phyloP scores from a whole-genome alignment of 2,329 filamentous ascomycete genomes.

The Dichotomopilus funicola region DNA sequence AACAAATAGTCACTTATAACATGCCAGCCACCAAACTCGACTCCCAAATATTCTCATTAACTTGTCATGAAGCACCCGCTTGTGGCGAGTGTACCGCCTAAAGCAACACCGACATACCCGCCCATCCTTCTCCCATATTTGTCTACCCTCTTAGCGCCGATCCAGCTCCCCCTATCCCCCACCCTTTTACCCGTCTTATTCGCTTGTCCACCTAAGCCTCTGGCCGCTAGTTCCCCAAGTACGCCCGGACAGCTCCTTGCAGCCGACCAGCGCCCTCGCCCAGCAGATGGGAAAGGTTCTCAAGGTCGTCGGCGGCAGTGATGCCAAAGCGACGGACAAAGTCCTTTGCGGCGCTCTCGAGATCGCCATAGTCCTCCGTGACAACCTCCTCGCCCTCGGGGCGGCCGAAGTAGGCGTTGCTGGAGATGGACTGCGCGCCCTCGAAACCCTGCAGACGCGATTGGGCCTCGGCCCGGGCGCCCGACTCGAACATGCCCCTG shows the following conservation, averaged over 20 bases:
- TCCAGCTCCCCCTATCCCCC: background rate
- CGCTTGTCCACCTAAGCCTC: background rate
- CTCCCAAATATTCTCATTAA: background rate
- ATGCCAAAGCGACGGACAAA: conserved; percentile 93
- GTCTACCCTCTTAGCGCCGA: background rate
- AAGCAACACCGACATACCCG: too few species aligned
- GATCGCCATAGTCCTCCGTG: conserved; percentile 74
- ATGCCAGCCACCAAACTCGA: background rate
- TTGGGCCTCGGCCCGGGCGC: conserved; percentile 78
- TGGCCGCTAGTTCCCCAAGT: conserved; percentile 43
- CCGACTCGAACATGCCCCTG: conserved; percentile 77
- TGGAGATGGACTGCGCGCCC: conserved; percentile 85
- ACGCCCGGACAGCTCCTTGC: conserved; percentile 66
- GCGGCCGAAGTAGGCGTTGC: conserved; percentile 94
- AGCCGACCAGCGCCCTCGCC: conserved; percentile 81
- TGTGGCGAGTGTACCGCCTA: too few species aligned
- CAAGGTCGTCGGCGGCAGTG: conserved; percentile 90
- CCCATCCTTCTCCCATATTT: background rate
- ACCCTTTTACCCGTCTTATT: background rate
- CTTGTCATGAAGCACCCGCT: background rate
- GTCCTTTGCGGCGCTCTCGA: conserved; percentile 91
- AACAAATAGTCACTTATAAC: background rate
- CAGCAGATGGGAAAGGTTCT: conserved; percentile 75
- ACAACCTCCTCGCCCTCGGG: conserved; percentile 65
- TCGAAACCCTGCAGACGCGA: conserved; percentile 84